Conservation (phyloP, 2,329 filamentous ascomycete genomes). For the Diaporthe sp. region DNA sequence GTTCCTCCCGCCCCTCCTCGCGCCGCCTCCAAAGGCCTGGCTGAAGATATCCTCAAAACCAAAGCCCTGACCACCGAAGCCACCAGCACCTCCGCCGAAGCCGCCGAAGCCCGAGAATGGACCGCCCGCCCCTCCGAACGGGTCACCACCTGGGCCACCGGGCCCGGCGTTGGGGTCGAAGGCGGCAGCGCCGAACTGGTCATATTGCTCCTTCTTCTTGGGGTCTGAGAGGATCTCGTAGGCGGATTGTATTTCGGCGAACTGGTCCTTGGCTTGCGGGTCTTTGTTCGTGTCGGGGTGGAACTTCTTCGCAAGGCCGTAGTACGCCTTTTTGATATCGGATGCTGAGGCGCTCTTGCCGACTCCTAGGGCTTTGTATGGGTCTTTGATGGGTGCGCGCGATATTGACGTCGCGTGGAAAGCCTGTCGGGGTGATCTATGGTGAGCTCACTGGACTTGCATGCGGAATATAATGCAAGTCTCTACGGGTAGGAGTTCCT, state of each 20-base stretch:
- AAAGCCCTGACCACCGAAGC: constrained; percentile 29
- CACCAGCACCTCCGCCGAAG: constrained; percentile 75
- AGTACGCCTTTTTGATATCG: constrained; percentile 99
- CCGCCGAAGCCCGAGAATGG: constrained; percentile 69
- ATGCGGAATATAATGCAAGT: not conserved
- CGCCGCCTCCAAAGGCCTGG: constrained; percentile 77
- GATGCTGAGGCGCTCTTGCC: constrained; percentile 81
- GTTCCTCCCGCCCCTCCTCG: constrained; percentile 64
- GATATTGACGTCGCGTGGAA: constrained; percentile 72
- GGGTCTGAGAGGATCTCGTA: constrained; percentile 95
- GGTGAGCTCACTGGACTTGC: constrained; percentile 15
- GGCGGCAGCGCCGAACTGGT: constrained; percentile 88
- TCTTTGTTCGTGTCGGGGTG: constrained; percentile 99
- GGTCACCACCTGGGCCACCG: constrained; percentile 71
- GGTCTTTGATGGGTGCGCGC: constrained; percentile 74
- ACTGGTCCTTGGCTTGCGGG: constrained; percentile 90
- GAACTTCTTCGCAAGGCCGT: constrained; percentile 95
- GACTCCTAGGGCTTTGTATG: constrained; percentile 89
- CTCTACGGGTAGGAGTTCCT: not conserved
- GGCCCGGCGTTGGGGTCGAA: constrained; percentile 82
- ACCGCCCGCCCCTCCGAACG: constrained; percentile 73
- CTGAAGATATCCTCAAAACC: constrained; percentile 92
- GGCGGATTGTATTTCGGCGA: constrained; percentile 90
- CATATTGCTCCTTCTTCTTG: constrained; percentile 92
- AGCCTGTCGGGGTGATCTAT: constrained; percentile 49